Base-by-base conservation (phyloP, 768 basidiomycete genomes). In the Russula sp. region DNA sequence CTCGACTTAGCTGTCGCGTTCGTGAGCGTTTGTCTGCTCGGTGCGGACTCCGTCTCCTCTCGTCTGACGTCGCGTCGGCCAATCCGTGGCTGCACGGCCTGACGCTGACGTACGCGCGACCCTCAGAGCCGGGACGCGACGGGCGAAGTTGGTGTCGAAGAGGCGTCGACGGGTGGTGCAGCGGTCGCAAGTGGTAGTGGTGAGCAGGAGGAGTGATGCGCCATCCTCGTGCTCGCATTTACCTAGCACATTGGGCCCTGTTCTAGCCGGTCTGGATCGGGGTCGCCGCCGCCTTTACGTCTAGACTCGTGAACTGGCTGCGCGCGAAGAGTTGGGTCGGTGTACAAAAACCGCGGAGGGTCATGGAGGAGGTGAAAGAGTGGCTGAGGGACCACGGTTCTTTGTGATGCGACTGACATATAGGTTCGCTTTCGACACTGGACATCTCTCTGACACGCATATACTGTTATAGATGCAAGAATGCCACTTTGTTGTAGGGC, bases 161-260 rank as follows among this genome's bases (percentile, higher is more conserved):
- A 67, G 58, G 69, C 75, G 13, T 66, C 69, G 7, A 66, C 71
- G 25, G 71, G 71, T 3, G 65, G n/a, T n/a, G n/a, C n/a, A n/a
- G n/a, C n/a, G n/a, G n/a, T n/a, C n/a, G n/a, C n/a, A n/a, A n/a
- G n/a, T n/a, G n/a, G n/a, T n/a, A n/a, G n/a, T n/a, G n/a, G 73
- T 2, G 81, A 86, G 1, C 80, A 84, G 8, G 88, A 90, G 71
- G 85, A 90, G 16, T 76, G 96, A 18, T 95, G 91, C 73, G 93
- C 96, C 32, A 95, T 97, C 85, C 74, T 97, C 34, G 83, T 92
- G 0, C 77, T 98, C 68, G 96, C 97, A 4, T 99, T 95, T 74
- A 88, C 90, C 20, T 83, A 98, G 56, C 97, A 99, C 82, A 99
- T n/a, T n/a, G 98, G 77, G 96, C 92, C 0, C 70, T 93, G 1